Percentiles rank a stretch among this genome's conserved stretches.
These are phyloP conservation scores for Diaporthe humulicola DNA, from an alignment of 2,329 filamentous ascomycete species.

Conservation along the genomic window DNA sequence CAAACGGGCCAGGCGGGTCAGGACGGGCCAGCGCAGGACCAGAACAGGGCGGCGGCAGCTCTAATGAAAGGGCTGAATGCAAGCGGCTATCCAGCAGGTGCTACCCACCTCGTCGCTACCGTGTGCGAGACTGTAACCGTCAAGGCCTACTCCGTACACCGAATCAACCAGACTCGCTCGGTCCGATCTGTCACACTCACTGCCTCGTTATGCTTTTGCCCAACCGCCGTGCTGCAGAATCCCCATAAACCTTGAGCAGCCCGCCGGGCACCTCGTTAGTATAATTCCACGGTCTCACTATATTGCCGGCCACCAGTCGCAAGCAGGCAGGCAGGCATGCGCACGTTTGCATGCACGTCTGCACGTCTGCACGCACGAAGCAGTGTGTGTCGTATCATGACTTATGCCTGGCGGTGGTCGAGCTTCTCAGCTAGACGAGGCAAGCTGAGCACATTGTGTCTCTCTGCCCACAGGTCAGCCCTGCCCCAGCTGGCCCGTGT, in stretches of 20 bases:
- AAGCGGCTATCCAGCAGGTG: slow-evolving; percentile 2
- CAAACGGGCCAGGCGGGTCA: neutral
- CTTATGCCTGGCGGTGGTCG: neutral
- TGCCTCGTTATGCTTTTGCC: slow-evolving; percentile 8
- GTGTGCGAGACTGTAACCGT: slow-evolving; percentile 3
- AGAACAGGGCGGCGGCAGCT: neutral
- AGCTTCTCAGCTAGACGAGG: neutral
- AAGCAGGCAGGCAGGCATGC: neutral
- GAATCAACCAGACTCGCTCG: slow-evolving; percentile 4
- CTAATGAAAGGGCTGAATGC: slow-evolving; percentile 28
- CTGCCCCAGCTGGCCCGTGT: slow-evolving; percentile 1
- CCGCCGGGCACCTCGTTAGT: neutral
- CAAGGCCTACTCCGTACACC: no score
- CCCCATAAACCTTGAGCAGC: slow-evolving; percentile 5
- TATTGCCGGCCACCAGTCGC: neutral
- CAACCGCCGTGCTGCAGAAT: slow-evolving; percentile 8
- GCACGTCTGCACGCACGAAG: neutral
- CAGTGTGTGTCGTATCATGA: neutral
- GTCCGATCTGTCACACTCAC: slow-evolving; percentile 7
- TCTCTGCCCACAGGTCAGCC: neutral
- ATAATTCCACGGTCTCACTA: slow-evolving; percentile 5
- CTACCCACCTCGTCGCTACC: neutral
- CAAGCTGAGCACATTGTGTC: neutral
- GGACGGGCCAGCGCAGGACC: neutral
- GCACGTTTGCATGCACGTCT: neutral